phyloP scores from a whole-genome alignment of 1,284 basidiomycete genomes.

The Cryptococcus sp. region DNA sequence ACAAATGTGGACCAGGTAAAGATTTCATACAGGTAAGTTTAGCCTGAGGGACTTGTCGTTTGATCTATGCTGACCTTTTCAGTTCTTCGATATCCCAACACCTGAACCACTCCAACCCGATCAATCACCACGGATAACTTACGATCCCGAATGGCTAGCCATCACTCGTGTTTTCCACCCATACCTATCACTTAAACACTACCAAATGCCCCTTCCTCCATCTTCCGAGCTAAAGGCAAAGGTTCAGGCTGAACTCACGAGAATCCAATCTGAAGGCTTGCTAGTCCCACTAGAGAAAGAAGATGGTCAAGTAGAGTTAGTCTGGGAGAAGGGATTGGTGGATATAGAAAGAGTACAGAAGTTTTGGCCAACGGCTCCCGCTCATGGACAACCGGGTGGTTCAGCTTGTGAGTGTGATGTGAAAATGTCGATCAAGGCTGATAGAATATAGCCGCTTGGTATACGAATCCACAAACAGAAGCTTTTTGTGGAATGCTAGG shows the following conservation, averaged over 20 bases:
- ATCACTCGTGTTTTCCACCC: slow-evolving; percentile 82
- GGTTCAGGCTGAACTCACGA: slow-evolving; percentile 61
- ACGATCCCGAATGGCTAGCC: slow-evolving; percentile 89
- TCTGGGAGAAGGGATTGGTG: slow-evolving; percentile 31
- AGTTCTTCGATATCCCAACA: slow-evolving; percentile 67
- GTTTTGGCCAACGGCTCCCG: slow-evolving; percentile 71
- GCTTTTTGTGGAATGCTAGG: slow-evolving; percentile 75
- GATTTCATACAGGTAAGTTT: slow-evolving; percentile 74
- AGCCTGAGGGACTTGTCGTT: background rate
- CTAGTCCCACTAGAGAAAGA: slow-evolving; percentile 19
- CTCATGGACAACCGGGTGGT: slow-evolving; percentile 49
- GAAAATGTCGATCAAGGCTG: background rate
- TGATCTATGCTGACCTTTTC: background rate
- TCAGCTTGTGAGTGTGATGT: slow-evolving; percentile 22
- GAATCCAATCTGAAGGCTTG: slow-evolving; percentile 54
- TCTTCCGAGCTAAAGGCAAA: slow-evolving; percentile 56
- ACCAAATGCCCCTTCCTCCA: slow-evolving; percentile 59
- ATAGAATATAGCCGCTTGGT: slow-evolving; percentile 59
- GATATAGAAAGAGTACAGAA: slow-evolving; percentile 61
- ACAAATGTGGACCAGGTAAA: slow-evolving; percentile 80
- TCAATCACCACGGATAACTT: slow-evolving; percentile 54
- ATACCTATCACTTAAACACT: slow-evolving; percentile 59
- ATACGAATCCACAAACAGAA: slow-evolving; percentile 85
- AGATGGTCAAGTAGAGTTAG: slow-evolving; percentile 28
- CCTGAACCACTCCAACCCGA: slow-evolving; percentile 17